Percentiles rank a stretch among this genome's conserved stretches.
Evolutionary conservation across 1,139 yeast species (phyloP).

Genomic region (Pichia inconspicua): DNA sequence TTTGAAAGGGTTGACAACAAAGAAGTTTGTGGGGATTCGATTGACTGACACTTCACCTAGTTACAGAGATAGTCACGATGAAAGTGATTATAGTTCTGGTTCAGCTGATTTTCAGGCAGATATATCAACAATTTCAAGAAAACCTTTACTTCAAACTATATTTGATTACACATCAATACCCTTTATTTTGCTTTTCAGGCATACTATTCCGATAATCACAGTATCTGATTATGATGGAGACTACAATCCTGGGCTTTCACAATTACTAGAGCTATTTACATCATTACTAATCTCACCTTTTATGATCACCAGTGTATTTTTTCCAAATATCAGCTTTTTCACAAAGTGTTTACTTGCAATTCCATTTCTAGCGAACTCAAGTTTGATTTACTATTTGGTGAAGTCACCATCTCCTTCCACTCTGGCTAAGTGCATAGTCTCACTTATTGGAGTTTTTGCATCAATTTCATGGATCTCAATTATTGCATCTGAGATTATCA

Average conservation of each 20-base stretch:
- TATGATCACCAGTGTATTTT: constrained; percentile 17
- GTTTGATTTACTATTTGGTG: constrained; percentile 17
- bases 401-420: constrained; percentile 18
- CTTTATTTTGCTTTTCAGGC: constrained; percentile 14
- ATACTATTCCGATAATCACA: constrained; percentile 21
- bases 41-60: not conserved
- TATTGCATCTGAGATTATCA: constrained; percentile 72
- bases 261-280: constrained; percentile 15
- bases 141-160: constrained; percentile 9
- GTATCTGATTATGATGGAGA: constrained; percentile 18
- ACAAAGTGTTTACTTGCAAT: constrained; percentile 9
- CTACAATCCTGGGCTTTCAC: constrained; percentile 16
- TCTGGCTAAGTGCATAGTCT: constrained; percentile 30
- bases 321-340: constrained; percentile 13
- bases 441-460: constrained; percentile 56
- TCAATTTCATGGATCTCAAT: constrained; percentile 69
- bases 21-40: constrained; percentile 12
- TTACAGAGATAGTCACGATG: constrained; percentile 14
- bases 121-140: constrained; percentile 6
- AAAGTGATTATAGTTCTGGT: not conserved
- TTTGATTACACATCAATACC: constrained; percentile 17
- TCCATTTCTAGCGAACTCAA: constrained; percentile 6
- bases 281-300: constrained; percentile 20
- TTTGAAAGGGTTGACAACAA: constrained; percentile 19
- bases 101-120: constrained; percentile 13